phyloP scores from a whole-genome alignment of 495 filamentous ascomycete species.

The Echria macrotheca region DNA sequence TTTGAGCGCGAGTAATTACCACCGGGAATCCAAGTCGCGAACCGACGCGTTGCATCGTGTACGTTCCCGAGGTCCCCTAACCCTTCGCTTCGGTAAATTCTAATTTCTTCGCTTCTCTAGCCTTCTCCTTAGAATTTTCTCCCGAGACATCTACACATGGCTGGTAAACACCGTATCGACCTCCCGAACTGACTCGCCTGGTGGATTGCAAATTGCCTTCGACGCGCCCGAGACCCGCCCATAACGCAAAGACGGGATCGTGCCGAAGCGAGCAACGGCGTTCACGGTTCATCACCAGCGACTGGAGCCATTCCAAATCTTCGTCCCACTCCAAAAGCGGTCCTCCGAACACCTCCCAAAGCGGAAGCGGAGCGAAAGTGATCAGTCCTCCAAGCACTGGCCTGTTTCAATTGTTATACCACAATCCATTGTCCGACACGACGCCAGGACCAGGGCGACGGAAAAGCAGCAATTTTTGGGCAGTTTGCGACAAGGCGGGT shows the following conservation, averaged over 20 bases:
- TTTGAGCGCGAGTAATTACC: not conserved
- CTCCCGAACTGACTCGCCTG: not conserved
- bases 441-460: not conserved
- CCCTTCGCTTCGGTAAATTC: not conserved
- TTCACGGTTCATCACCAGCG: not conserved
- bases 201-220: not conserved
- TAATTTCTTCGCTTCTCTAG: not conserved
- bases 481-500: not conserved
- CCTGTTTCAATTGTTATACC: not conserved
- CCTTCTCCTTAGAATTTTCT: not conserved
- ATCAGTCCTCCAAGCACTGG: not conserved
- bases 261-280: slow-evolving; percentile 1
- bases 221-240: not conserved
- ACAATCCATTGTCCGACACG: not conserved
- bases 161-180: not conserved
- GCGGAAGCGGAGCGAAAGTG: not conserved
- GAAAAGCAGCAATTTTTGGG: not conserved
- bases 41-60: no score
- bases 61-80: not conserved
- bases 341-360: not conserved
- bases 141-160: not conserved
- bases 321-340: not conserved
- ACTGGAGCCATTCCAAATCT: not conserved
- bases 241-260: not conserved
- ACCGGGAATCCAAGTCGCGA: no score